Evolutionary conservation across 306 rosid genomes (phyloP).

Genomic region (Boehmeria nivea): DNA sequence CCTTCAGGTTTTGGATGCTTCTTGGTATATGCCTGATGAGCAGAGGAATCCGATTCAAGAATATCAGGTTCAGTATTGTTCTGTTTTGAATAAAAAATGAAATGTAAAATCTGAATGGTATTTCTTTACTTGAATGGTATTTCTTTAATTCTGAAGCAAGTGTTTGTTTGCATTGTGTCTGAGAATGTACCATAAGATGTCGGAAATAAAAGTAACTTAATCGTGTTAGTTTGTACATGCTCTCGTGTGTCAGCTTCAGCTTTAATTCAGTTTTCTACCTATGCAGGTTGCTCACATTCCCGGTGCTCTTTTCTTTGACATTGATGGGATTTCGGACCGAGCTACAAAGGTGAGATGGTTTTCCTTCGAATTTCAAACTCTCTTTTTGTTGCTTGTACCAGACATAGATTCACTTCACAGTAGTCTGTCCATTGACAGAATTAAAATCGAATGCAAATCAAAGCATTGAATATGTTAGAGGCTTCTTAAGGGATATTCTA

Average conservation of each 20-base stretch:
- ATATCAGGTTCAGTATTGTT: conserved; percentile 58
- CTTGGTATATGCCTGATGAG: conserved; percentile 99
- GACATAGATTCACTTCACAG: background rate
- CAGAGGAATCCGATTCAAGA: conserved; percentile 95
- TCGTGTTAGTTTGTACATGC: no score
- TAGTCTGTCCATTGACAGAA: background rate
- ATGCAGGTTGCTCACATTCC: conserved; percentile 96
- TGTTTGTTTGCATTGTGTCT: no score
- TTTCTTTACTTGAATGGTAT: no score
- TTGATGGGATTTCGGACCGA: conserved; percentile 87
- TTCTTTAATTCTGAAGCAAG: no score
- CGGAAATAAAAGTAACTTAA: no score
- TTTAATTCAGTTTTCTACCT: conserved; percentile 9
- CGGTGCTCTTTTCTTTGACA: conserved; percentile 93
- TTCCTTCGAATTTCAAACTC: conserved; percentile 15
- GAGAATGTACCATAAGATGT: no score
- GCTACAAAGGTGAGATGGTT: conserved; percentile 53
- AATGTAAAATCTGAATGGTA: no score
- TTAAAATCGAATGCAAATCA: background rate
- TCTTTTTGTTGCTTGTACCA: conserved; percentile 4
- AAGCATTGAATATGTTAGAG: background rate
- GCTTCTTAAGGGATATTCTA: background rate
- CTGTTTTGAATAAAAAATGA: background rate
- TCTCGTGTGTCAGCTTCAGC: background rate
- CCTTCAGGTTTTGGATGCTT: conserved; percentile 96